A percentile compares a stretch with the other conserved stretches of the same genome.
Evolutionary conservation across 192 early-diverging fungal species (phyloP).

Genomic region (Coemansia sp.): DNA sequence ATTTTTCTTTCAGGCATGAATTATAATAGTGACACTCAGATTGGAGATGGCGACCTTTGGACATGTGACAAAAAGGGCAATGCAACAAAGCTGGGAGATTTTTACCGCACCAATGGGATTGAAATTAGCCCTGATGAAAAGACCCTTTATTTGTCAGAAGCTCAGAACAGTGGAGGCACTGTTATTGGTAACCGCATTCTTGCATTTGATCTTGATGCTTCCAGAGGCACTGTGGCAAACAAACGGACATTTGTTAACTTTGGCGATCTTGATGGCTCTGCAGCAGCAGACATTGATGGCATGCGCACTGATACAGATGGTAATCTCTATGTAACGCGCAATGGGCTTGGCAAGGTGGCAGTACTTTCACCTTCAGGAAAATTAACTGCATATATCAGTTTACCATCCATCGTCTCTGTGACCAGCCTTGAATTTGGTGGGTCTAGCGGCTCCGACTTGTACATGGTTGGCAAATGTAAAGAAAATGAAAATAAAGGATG

Average conservation of each 20-base stretch:
- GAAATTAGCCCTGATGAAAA: slow-evolving; percentile 59
- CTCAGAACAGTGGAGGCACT: slow-evolving; percentile 35
- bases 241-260: slow-evolving; percentile 53
- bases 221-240: slow-evolving; percentile 24
- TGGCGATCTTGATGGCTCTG: slow-evolving; percentile 45
- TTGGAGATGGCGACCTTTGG: slow-evolving; percentile 57
- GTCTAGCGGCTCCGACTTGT: slow-evolving; percentile 40
- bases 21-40: slow-evolving; percentile 33
- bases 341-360: slow-evolving; percentile 54
- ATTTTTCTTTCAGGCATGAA: slow-evolving; percentile 51
- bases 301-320: slow-evolving; percentile 57
- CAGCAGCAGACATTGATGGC: slow-evolving; percentile 55
- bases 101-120: slow-evolving; percentile 60
- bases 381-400: slow-evolving; percentile 33
- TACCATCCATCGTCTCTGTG: slow-evolving; percentile 23
- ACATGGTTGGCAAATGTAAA: slow-evolving; percentile 56
- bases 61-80: slow-evolving; percentile 44
- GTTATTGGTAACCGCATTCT: slow-evolving; percentile 54
- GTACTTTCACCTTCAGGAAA: slow-evolving; percentile 48
- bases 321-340: slow-evolving; percentile 59
- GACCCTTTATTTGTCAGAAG: slow-evolving; percentile 59
- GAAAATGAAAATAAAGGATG: slow-evolving; percentile 48
- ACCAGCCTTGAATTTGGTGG: slow-evolving; percentile 59
- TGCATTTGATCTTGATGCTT: slow-evolving; percentile 49
- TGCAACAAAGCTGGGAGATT: slow-evolving; percentile 31